phyloP scores from a whole-genome alignment of 139 green algal species.

The Coccomyxa sp. region DNA sequence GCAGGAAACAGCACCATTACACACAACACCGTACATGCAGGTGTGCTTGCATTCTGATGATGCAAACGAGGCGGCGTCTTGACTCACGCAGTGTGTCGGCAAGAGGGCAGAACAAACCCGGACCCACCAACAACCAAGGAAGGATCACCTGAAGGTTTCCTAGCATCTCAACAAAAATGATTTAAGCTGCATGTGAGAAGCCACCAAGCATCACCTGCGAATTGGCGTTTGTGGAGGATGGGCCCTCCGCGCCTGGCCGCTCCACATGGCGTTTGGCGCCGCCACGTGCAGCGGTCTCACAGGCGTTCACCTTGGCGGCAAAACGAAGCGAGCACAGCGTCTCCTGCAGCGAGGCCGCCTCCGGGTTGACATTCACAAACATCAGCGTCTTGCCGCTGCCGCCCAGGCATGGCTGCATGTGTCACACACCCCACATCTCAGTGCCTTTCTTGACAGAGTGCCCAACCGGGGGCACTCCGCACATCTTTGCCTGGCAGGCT shows the following conservation, averaged over 20 bases:
- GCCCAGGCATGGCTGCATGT: slow-evolving; percentile 76
- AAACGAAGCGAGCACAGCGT: slow-evolving; percentile 86
- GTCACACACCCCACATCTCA: neutral
- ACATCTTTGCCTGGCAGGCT: no score
- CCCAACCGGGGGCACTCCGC: no score
- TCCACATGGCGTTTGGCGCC: slow-evolving; percentile 45
- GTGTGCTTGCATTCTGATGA: neutral
- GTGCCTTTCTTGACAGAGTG: neutral
- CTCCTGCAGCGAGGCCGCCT: slow-evolving; percentile 67
- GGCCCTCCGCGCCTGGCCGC: neutral
- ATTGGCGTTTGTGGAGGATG: neutral
- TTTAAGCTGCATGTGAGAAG: no score
- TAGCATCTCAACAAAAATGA: no score
- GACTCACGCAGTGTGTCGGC: no score
- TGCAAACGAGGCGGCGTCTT: neutral
- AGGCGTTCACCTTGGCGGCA: slow-evolving; percentile 80
- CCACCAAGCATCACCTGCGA: no score
- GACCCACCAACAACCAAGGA: no score
- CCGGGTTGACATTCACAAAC: slow-evolving; percentile 93
- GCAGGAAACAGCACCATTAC: neutral
- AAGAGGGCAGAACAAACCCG: no score
- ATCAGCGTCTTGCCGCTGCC: slow-evolving; percentile 91
- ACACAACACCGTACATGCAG: neutral
- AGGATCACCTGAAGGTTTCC: no score
- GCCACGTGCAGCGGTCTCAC: slow-evolving; percentile 72